Evolutionary conservation across 2,329 filamentous ascomycete genomes (phyloP), one percentile per base, ranked within the genome.

Genomic region (Hortaea werneckii): DNA sequence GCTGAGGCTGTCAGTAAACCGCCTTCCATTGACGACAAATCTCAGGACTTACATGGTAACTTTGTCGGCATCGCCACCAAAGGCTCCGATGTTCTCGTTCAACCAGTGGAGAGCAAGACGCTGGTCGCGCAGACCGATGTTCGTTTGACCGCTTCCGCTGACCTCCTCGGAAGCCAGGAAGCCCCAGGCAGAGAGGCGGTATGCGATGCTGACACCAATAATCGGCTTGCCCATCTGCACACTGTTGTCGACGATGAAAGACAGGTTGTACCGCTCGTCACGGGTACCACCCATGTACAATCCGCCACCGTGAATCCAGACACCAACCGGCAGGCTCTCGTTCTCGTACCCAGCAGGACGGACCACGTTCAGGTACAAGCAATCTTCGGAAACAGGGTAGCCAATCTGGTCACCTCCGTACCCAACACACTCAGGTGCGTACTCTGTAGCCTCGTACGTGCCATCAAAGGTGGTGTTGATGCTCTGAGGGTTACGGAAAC

Each of bases 121-220:
- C 62, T 83, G 80, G 56, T 85, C 81, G 51, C 71, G 70, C 49
- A 84, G 64, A 1, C 83, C 83, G 12, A 82, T 61, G 54, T 87
- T 87, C 5, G 70, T 67, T 34, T 65, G 64, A 3, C 72, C 70
- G 38, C 52, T 51, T 6, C 44, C 48, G 29, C 51, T 58, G 32
- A 76, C 56, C 52, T 62, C 70, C 59, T 49, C 67, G 55, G 68
- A 66, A 45, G 65, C 66, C 12, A 79, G 56, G 55, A 77, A 78
- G 5, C 76, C 75, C 65, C 70, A 78, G 9, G 27, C 40, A 12
- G 2, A 79, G 78, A 85, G 71, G 8, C 82, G 74, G 61, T 84
- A 79, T 64, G 76, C 77, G 61, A 81, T 74, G 60, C 70, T 75
- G 45, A 83, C 71, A 20, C 70, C 76, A 35, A 84, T 65, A 42